Conservation (phyloP, 177 flowering plant genomes). For the Tripterygium wilfordii region DNA sequence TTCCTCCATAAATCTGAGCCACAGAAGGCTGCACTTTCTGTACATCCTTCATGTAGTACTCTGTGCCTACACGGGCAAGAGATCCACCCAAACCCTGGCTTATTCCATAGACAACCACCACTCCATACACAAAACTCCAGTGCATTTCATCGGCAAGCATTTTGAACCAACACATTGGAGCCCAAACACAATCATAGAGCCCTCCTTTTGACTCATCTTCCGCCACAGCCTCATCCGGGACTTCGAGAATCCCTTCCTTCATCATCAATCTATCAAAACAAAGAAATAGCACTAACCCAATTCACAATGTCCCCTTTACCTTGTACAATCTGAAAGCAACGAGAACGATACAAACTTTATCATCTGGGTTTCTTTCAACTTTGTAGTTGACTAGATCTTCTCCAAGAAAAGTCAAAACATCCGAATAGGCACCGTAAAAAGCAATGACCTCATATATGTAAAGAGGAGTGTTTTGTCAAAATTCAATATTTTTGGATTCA, state of each 20-base stretch:
- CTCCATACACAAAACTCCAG: slow-evolving; percentile 84
- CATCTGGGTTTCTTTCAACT: too few species aligned
- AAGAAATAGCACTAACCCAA: slow-evolving; percentile 10
- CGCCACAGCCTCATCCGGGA: too few species aligned
- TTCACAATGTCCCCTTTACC: too few species aligned
- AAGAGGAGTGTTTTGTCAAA: too few species aligned
- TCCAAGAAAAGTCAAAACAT: too few species aligned
- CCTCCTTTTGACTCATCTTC: slow-evolving; percentile 21
- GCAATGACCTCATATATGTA: too few species aligned
- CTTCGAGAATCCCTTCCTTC: slow-evolving; percentile 27
- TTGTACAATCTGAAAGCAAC: too few species aligned
- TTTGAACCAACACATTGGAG: slow-evolving; percentile 60
- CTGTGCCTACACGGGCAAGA: slow-evolving; percentile 51
- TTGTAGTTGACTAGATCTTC: too few species aligned
- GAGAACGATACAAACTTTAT: too few species aligned
- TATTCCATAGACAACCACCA: slow-evolving; percentile 69
- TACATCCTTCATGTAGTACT: slow-evolving; percentile 57
- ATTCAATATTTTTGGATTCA: too few species aligned
- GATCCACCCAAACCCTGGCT: slow-evolving; percentile 88
- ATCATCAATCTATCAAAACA: slow-evolving; percentile 14
- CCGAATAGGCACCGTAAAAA: too few species aligned
- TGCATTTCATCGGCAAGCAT: slow-evolving; percentile 70
- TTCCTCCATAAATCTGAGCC: slow-evolving; percentile 72
- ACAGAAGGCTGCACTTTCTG: slow-evolving; percentile 84
- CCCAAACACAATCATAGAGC: slow-evolving; percentile 14